phyloP scores from a whole-genome alignment of 805 yeast genomes.

The Metschnikowia arizonensis region DNA sequence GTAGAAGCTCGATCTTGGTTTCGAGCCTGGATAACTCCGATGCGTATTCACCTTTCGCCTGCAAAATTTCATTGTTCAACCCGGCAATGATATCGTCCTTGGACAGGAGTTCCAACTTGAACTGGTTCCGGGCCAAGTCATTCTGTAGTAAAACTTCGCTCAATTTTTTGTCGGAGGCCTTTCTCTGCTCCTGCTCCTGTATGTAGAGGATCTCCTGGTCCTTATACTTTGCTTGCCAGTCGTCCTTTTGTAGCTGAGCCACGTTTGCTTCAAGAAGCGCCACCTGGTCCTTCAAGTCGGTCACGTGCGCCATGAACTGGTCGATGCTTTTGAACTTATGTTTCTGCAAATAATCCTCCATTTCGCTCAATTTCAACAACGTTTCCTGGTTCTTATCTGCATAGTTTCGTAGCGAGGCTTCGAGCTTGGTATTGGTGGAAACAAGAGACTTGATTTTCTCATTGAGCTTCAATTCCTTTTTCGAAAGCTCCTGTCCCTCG shows the following conservation, averaged over 20 bases:
- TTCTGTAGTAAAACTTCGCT: constrained; percentile 32
- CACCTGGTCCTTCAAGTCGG: constrained; percentile 14
- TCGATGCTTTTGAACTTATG: constrained; percentile 28
- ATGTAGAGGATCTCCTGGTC: constrained; percentile 24
- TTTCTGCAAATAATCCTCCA: constrained; percentile 29
- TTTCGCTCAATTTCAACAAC: constrained; percentile 34
- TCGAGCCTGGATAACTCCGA: constrained; percentile 59
- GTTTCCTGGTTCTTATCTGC: constrained; percentile 29
- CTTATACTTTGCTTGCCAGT: constrained; percentile 25
- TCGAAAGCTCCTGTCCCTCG: constrained; percentile 73
- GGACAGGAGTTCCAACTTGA: constrained; percentile 31
- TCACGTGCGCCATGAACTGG: constrained; percentile 24
- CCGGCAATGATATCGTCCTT: constrained; percentile 32
- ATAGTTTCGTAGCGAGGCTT: constrained; percentile 26
- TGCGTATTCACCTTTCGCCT: constrained; percentile 31
- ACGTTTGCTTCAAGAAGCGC: constrained; percentile 17
- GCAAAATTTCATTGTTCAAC: constrained; percentile 28
- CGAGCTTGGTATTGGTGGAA: constrained; percentile 27
- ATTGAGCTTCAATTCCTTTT: constrained; percentile 63
- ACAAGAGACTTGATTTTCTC: constrained; percentile 64
- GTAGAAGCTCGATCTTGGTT: constrained; percentile 60
- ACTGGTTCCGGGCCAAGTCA: constrained; percentile 23
- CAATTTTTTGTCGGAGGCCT: constrained; percentile 20
- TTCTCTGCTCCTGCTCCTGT: constrained; percentile 22
- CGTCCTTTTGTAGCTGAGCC: constrained; percentile 16